Evolutionary conservation across 1,284 basidiomycete genomes (phyloP).

Genomic region (Microbotryum violaceum): DNA sequence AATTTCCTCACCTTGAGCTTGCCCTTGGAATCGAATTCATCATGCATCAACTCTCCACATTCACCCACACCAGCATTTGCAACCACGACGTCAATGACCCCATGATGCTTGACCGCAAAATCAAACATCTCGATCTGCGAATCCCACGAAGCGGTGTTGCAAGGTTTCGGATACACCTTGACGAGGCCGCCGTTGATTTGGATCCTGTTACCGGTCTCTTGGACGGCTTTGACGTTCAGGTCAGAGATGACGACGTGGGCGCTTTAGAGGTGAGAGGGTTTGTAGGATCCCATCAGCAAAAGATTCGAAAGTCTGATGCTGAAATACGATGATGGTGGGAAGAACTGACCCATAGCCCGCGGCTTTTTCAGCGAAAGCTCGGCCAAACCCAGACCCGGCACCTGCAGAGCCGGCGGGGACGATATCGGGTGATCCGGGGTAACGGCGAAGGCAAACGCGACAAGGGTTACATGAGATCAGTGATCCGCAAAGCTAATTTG

Average conservation of each 20-base stretch:
- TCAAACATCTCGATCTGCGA: conserved; percentile 53
- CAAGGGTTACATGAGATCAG: too few relatives aligned
- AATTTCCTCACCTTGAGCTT: conserved; percentile 4
- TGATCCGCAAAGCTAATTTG: too few relatives aligned
- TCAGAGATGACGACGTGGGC: conserved; percentile 56
- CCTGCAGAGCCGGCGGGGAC: conserved; percentile 37
- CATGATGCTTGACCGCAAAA: conserved; percentile 39
- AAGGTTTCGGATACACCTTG: conserved; percentile 45
- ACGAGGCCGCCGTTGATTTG: conserved; percentile 40
- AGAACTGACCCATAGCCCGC: conserved; percentile 47
- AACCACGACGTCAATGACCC: conserved; percentile 41
- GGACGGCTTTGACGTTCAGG: conserved; percentile 44
- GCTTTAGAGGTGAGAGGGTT: conserved; percentile 36
- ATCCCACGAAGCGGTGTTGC: conserved; percentile 54
- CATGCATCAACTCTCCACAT: conserved; percentile 37
- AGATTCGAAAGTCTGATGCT: background rate
- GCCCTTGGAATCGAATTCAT: conserved; percentile 15
- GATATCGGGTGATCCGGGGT: too few relatives aligned
- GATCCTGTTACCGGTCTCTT: conserved; percentile 48
- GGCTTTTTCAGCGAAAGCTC: conserved; percentile 47
- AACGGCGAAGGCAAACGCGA: too few relatives aligned
- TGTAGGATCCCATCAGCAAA: too few relatives aligned
- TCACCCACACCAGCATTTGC: conserved; percentile 54
- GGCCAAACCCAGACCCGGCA: conserved; percentile 54
- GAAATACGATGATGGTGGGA: background rate